Conservation (phyloP, 2,329 filamentous ascomycete species). For the Akanthomyces uredinophilus region DNA sequence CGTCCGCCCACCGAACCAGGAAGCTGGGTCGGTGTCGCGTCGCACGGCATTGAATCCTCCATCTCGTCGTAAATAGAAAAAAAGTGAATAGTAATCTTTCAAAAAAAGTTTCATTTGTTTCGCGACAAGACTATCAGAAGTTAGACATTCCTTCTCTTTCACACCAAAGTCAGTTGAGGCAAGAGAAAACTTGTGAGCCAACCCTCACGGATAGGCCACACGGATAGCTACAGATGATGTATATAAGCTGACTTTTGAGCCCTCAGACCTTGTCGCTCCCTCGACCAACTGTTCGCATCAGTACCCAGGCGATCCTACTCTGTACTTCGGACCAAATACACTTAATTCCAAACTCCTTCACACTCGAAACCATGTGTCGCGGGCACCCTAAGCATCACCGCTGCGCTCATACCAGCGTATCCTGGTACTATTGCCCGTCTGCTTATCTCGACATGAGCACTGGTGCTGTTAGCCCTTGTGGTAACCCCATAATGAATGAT, state of each 20-base stretch:
- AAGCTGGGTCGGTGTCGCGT: conserved; percentile 7
- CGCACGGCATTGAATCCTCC: conserved; percentile 8
- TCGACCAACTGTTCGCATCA: neutral
- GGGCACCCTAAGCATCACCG: conserved; percentile 48
- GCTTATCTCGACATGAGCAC: conserved; percentile 42
- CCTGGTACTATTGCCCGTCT: conserved; percentile 49
- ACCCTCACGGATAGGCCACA: neutral
- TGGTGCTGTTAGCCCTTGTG: conserved; percentile 45
- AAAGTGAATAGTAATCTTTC: neutral
- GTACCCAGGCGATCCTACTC: neutral
- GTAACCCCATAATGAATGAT: conserved; percentile 38
- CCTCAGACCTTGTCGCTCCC: neutral
- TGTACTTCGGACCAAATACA: neutral
- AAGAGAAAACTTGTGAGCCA: neutral
- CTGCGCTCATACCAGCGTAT: conserved; percentile 50
- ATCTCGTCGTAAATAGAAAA: neutral
- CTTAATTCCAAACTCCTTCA: neutral
- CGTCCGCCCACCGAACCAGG: neutral
- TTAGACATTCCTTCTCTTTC: neutral
- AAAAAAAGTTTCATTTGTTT: neutral
- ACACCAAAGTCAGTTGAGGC: neutral
- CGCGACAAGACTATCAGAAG: neutral
- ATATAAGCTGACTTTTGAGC: neutral
- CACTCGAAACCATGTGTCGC: conserved; percentile 42
- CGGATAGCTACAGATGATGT: conserved; percentile 7